Conservation (phyloP, 805 yeast genomes). For the Tetrapisispora nanseiensis region DNA sequence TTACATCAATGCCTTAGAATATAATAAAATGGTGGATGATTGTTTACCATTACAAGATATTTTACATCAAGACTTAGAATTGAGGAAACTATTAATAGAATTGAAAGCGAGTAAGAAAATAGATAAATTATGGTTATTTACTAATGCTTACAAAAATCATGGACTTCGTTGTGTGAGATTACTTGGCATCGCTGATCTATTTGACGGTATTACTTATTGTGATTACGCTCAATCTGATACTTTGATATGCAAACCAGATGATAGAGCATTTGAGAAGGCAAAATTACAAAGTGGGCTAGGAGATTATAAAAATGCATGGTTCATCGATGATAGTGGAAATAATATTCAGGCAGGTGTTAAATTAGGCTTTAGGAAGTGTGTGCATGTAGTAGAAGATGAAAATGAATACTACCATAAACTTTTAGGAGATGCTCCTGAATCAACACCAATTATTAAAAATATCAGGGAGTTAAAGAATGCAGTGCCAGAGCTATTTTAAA, state of each 20-base stretch:
- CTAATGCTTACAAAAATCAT: conserved; percentile 90
- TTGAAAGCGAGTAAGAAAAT: conserved; percentile 41
- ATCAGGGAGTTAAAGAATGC: conserved; percentile 40
- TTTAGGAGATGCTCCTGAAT: conserved; percentile 31
- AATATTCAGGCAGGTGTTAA: conserved; percentile 67
- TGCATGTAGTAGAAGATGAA: conserved; percentile 68
- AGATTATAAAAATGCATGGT: conserved; percentile 45
- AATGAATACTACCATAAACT: conserved; percentile 28
- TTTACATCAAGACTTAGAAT: conserved; percentile 48
- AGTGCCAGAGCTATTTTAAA: conserved; percentile 40
- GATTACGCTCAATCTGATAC: conserved; percentile 60
- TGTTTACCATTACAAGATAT: conserved; percentile 76
- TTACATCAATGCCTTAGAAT: conserved; percentile 78
- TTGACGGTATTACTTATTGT: conserved; percentile 90
- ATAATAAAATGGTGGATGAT: conserved; percentile 84
- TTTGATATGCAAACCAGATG: conserved; percentile 85
- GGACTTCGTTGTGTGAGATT: conserved; percentile 71
- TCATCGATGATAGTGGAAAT: conserved; percentile 78
- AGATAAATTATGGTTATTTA: conserved; percentile 79
- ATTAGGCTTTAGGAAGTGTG: conserved; percentile 61
- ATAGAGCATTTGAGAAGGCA: conserved; percentile 53
- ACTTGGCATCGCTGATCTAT: conserved; percentile 82
- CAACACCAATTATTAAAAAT: conserved; percentile 42
- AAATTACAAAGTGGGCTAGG: conserved; percentile 43
- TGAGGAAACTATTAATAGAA: conserved; percentile 43